Evolutionary conservation across 495 filamentous ascomycete species (phyloP), one percentile per base, ranked within the genome.

Genomic region (Trichoderma virens): DNA sequence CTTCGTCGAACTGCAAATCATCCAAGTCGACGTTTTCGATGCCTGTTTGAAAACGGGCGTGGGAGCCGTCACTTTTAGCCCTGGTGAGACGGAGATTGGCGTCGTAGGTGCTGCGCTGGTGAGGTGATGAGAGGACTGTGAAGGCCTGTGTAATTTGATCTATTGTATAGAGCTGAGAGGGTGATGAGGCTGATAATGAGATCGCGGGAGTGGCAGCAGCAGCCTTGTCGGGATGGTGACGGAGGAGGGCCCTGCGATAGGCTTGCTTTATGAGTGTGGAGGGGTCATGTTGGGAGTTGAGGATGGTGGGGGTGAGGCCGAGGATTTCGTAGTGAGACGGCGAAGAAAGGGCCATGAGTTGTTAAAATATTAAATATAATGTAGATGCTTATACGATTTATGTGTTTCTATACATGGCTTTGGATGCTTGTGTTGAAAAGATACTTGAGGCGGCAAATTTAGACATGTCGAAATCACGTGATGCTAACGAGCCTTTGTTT

Each of bases 11-110:
- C 1, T 67, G 73, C 32, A 96, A 73, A 67, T 92, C 91, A 70
- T 94, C 92, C 27, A 97, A 75, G 77, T 97, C 92, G n/a, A 94
- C 81, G 1, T 82, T 83, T 72, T 95, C 90, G 34, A 92, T 73
- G 2, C 90, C 91, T 0, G 88, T 88, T 64, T 85, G 85, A 70
- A 86, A 86, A 1, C 73, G 71, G 7, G 30, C 30, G 7, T 39
- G 31, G 16, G 20, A n/a, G 13, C 28, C 61, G 9, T 45, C 39
- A 23, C n/a, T 38, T 3, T 38, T 41, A 3, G 61, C 27, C 18
- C 51, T 56, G n/a, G 35, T 6, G 3, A 62, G 61, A 3, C 61
- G 61, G 32, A 88, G 78, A 0, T 72, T 65, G 0, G 77, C 81
- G 71, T 95, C 87, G 73, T 96, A 94, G 65, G 87, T 84, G 0